phyloP scores from a whole-genome alignment of 768 basidiomycete species.

The Boletus fagicola region DNA sequence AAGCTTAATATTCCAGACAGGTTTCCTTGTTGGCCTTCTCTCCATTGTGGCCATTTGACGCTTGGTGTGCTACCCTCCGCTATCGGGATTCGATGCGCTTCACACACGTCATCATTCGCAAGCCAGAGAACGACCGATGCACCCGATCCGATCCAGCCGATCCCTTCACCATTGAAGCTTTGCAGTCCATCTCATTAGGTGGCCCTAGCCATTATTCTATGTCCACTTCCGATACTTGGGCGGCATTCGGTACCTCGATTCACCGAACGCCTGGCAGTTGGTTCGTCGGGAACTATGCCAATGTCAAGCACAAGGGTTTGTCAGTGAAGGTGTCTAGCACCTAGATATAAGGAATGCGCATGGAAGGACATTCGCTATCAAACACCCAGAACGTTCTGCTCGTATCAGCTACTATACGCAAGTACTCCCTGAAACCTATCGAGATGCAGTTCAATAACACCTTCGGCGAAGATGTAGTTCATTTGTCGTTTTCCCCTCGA shows the following conservation, averaged over 20 bases:
- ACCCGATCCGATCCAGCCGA: background rate
- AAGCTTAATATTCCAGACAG: background rate
- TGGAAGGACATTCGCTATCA: background rate
- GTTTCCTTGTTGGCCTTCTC: background rate
- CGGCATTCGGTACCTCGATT: background rate
- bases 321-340: slow-evolving; percentile 1
- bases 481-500: background rate
- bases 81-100: background rate
- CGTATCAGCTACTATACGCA: background rate
- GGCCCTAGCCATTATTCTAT: background rate
- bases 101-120: background rate
- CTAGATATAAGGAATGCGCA: slow-evolving; percentile 13
- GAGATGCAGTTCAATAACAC: slow-evolving; percentile 8
- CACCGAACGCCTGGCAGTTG: slow-evolving; percentile 15
- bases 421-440: background rate
- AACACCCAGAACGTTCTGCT: background rate
- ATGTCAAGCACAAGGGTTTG: slow-evolving; percentile 1
- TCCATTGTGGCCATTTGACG: slow-evolving; percentile 8
- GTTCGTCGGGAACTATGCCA: slow-evolving; percentile 20
- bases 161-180: slow-evolving; percentile 1
- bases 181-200: background rate
- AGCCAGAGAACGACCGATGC: background rate
- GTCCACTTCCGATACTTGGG: background rate
- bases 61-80: background rate
- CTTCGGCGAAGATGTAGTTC: slow-evolving; percentile 17